Evolutionary conservation across 2,329 filamentous ascomycete genomes (phyloP).

Genomic region (Fusarium irregulare): DNA sequence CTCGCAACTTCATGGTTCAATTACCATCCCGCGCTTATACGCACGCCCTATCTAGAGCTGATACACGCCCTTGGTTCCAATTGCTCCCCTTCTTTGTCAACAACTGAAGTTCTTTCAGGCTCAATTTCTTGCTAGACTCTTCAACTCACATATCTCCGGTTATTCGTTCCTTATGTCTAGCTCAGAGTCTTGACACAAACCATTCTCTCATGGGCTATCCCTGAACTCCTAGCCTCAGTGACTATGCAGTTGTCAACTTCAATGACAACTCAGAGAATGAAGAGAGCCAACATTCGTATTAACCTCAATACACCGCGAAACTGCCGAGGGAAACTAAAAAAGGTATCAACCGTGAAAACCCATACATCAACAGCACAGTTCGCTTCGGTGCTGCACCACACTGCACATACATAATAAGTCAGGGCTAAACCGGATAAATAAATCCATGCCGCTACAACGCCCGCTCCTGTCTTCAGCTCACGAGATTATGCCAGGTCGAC

Average conservation of each 20-base stretch:
- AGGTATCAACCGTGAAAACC: slow-evolving; percentile 7
- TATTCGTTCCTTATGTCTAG: not conserved
- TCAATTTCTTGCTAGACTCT: not conserved
- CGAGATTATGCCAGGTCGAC: not conserved
- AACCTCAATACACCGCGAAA: slow-evolving; percentile 27
- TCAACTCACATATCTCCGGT: not conserved
- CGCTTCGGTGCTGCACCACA: not conserved
- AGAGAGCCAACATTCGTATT: slow-evolving; percentile 2
- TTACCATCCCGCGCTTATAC: slow-evolving; percentile 28
- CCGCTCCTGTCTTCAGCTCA: slow-evolving; percentile 18
- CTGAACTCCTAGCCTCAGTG: not conserved
- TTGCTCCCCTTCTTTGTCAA: not conserved
- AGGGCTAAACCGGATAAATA: slow-evolving; percentile 33
- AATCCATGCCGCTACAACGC: slow-evolving; percentile 26
- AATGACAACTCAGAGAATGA: slow-evolving; percentile 11
- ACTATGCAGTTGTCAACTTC: slow-evolving; percentile 5
- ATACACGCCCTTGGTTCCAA: slow-evolving; percentile 3
- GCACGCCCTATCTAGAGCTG: slow-evolving; percentile 21
- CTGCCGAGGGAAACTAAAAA: slow-evolving; percentile 34
- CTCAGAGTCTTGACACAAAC: not conserved
- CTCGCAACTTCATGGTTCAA: slow-evolving; percentile 34
- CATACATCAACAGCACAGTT: not conserved
- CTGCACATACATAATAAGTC: slow-evolving; percentile 5
- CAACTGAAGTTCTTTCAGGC: not conserved
- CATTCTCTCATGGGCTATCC: not conserved